These are phyloP conservation scores for Pulveroboletus frians DNA, from an alignment of 768 basidiomycete genomes.

Conservation along the genomic window DNA sequence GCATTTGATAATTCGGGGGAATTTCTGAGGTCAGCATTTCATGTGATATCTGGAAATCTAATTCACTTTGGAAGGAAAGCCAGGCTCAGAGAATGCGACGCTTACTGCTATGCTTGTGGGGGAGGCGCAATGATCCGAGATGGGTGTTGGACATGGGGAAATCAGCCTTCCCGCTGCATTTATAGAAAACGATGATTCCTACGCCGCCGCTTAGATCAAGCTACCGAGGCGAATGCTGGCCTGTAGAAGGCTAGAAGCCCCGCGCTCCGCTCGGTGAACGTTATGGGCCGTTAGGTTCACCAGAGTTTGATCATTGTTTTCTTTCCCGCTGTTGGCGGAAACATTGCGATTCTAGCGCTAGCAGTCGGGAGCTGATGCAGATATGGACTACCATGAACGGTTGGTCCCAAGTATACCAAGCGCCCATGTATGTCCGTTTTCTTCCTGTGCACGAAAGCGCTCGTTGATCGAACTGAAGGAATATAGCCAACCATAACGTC, in stretches of 20 bases:
- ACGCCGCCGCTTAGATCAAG: not conserved
- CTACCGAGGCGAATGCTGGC: not conserved
- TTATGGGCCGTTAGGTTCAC: slow-evolving; percentile 2
- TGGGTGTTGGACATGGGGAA: not conserved
- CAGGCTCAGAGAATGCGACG: not conserved
- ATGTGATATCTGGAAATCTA: slow-evolving; percentile 2
- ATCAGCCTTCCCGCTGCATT: not conserved
- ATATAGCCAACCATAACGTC: slow-evolving; percentile 1
- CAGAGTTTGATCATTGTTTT: not conserved
- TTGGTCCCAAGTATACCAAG: not conserved
- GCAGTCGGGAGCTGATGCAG: not conserved
- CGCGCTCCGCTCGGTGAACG: not conserved
- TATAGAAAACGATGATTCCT: slow-evolving; percentile 4
- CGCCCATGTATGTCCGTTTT: not conserved
- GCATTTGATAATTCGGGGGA: slow-evolving; percentile 10
- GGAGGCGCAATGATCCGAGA: not conserved
- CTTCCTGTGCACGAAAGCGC: not conserved
- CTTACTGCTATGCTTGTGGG: slow-evolving; percentile 8
- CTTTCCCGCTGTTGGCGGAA: not conserved
- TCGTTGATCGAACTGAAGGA: not conserved
- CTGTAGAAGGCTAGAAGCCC: not conserved
- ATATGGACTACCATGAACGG: too few species aligned
- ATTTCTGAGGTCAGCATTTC: not conserved
- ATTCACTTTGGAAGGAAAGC: not conserved
- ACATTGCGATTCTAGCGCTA: slow-evolving; percentile 4